A percentile compares a stretch with the other conserved stretches of the same genome.
Conservation (phyloP, 2,329 filamentous ascomycete species). For the Cadophora gregata region DNA sequence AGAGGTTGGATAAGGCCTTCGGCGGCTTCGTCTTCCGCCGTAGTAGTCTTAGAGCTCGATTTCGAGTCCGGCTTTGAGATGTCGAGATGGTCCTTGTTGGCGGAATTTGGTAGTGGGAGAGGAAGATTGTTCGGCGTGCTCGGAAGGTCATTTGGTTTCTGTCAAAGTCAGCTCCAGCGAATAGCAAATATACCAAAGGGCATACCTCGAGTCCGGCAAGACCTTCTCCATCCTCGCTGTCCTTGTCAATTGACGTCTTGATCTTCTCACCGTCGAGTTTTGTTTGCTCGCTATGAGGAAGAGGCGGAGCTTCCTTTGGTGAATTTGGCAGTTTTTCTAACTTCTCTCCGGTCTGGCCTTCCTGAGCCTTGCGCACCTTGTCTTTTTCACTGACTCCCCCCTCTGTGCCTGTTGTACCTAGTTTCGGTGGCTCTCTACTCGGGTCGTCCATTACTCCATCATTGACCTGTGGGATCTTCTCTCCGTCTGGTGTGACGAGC, state of each 20-base stretch:
- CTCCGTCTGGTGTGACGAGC: constrained; percentile 61
- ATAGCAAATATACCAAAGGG: background rate
- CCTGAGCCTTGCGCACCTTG: constrained; percentile 73
- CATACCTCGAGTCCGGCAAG: constrained; percentile 64
- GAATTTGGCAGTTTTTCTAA: constrained; percentile 77
- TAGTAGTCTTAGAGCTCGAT: constrained; percentile 43
- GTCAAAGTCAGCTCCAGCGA: constrained; percentile 36
- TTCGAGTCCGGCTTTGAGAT: constrained; percentile 52
- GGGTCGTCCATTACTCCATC: constrained; percentile 95
- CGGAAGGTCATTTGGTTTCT: constrained; percentile 85
- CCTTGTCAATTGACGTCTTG: constrained; percentile 42
- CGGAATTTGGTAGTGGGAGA: constrained; percentile 69
- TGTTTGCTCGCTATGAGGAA: constrained; percentile 81
- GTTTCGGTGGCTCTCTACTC: constrained; percentile 74
- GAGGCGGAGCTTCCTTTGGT: constrained; percentile 83
- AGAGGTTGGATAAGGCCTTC: constrained; percentile 75
- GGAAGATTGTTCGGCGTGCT: constrained; percentile 77
- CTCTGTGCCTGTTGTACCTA: constrained; percentile 87
- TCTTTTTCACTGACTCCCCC: constrained; percentile 89
- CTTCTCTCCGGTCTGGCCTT: constrained; percentile 69
- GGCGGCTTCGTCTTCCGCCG: constrained; percentile 51
- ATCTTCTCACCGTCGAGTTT: constrained; percentile 56
- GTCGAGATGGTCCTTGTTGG: constrained; percentile 68
- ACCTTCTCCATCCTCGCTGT: constrained; percentile 44
- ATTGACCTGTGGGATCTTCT: constrained; percentile 66